These are phyloP conservation scores for Pisolithus sp. DNA, from an alignment of 768 basidiomycete species.

Conservation along the genomic window DNA sequence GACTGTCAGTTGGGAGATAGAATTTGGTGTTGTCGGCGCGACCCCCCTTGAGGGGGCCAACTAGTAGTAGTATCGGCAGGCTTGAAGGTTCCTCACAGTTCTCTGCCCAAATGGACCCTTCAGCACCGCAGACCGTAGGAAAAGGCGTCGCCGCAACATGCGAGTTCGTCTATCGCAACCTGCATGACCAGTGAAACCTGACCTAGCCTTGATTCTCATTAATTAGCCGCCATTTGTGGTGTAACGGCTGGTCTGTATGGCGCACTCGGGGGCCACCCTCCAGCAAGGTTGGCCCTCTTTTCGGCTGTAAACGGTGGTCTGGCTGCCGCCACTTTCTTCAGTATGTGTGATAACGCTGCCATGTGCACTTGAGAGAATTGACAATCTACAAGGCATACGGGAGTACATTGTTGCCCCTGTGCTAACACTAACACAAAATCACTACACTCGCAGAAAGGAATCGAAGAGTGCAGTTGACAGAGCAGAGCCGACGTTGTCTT, in stretches of 20 bases:
- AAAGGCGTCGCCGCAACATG: constrained; percentile 63
- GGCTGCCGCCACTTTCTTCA: constrained; percentile 71
- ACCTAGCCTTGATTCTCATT: constrained; percentile 14
- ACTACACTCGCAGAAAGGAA: constrained; percentile 34
- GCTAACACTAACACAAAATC: constrained; percentile 39
- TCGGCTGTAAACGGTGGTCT: constrained; percentile 70
- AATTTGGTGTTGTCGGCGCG: neutral
- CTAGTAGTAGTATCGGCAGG: no score
- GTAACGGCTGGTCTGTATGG: constrained; percentile 37
- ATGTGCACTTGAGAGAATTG: neutral
- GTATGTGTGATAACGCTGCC: constrained; percentile 36
- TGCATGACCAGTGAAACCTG: constrained; percentile 12
- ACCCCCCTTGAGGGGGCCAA: constrained; percentile 1
- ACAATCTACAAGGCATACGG: constrained; percentile 47
- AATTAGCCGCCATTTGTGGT: constrained; percentile 53
- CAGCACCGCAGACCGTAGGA: constrained; percentile 39
- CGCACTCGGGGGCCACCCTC: constrained; percentile 42
- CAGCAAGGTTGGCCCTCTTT: constrained; percentile 44
- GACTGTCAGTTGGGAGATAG: no score
- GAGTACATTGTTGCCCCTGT: constrained; percentile 72
- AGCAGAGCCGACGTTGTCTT: constrained; percentile 27
- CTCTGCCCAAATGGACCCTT: constrained; percentile 19
- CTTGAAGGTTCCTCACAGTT: neutral
- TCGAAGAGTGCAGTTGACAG: constrained; percentile 17
- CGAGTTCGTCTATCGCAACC: constrained; percentile 55